These are phyloP conservation scores for Lepidium didymum DNA, from an alignment of 345 rosid species.

Conservation along the genomic window DNA sequence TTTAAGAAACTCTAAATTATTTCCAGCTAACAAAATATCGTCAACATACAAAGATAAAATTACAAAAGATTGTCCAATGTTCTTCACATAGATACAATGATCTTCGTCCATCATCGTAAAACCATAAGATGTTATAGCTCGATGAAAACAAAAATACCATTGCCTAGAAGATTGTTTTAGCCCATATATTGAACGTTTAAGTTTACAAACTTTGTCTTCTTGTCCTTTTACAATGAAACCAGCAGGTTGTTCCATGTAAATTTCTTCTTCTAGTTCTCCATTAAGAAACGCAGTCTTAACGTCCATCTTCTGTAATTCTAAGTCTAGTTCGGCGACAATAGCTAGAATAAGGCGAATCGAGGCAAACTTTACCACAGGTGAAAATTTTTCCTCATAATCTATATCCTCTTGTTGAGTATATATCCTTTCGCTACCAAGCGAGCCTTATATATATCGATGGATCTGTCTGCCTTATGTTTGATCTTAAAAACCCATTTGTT, in stretches of 20 bases:
- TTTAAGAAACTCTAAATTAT: neutral
- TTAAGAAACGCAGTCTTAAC: neutral
- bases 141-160: neutral
- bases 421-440: neutral
- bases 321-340: neutral
- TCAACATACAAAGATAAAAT: neutral
- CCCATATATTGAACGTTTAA: neutral
- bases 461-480: neutral
- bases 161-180: neutral
- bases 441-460: neutral
- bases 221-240: neutral
- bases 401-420: neutral
- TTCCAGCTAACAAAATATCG: neutral
- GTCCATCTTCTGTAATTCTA: neutral
- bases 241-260: neutral
- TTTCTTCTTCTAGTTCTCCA: neutral
- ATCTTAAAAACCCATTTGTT: neutral
- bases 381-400: neutral
- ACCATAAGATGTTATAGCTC: neutral
- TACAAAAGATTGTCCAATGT: neutral
- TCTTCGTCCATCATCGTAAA: neutral
- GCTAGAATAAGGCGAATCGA: neutral
- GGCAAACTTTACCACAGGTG: neutral
- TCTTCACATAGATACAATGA: neutral
- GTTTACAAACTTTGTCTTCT: neutral